A percentile compares a stretch with the other conserved stretches of the same genome.
These are phyloP conservation scores for Pleurostoma richardsiae DNA, from an alignment of 2,329 filamentous ascomycete genomes.

Conservation along the genomic window DNA sequence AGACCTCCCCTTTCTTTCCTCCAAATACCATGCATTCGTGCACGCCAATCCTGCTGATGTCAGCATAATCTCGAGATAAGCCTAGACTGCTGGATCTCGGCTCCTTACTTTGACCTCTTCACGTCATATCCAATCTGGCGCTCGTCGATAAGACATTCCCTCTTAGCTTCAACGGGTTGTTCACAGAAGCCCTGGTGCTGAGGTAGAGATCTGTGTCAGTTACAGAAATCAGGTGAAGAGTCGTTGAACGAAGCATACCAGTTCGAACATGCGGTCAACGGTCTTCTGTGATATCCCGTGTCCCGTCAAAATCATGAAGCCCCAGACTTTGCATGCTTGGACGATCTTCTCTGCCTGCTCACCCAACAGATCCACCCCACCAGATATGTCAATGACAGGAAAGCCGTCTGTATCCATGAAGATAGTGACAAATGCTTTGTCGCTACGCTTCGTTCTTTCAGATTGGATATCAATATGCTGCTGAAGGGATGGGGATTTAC, in stretches of 20 bases:
- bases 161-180: background rate
- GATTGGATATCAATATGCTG: too few species aligned
- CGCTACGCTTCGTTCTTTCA: too few species aligned
- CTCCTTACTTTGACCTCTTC: background rate
- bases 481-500: too few species aligned
- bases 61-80: background rate
- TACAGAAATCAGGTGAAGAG: too few species aligned
- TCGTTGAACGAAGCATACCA: background rate
- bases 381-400: background rate
- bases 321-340: background rate
- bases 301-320: background rate
- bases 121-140: background rate
- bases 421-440: too few species aligned
- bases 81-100: background rate
- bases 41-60: background rate
- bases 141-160: background rate
- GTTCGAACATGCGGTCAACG: background rate
- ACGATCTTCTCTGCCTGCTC: background rate
- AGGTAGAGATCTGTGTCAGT: background rate
- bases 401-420: background rate
- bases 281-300: background rate
- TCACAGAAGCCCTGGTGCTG: background rate
- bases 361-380: background rate
- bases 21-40: background rate
- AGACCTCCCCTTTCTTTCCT: background rate